phyloP scores from a whole-genome alignment of 306 rosid species.

The Spatholobus suberectus region DNA sequence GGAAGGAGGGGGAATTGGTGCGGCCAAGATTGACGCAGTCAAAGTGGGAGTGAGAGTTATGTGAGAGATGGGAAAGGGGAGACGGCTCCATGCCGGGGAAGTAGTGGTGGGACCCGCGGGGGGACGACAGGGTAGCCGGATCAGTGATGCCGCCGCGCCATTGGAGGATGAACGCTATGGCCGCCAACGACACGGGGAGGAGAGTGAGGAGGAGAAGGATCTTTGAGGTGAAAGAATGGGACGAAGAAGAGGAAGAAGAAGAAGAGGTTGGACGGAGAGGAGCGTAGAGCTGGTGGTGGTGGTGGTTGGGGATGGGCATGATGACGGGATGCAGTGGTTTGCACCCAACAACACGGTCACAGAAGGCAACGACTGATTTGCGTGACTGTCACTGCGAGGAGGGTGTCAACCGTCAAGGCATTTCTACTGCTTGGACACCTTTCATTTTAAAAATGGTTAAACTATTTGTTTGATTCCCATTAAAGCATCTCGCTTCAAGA shows the following conservation, averaged over 20 bases:
- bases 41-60: slow-evolving; percentile 49
- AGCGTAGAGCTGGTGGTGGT: slow-evolving; percentile 69
- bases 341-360: not conserved
- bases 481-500: too few species aligned
- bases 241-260: slow-evolving; percentile 47
- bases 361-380: slow-evolving; percentile 2
- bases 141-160: slow-evolving; percentile 97
- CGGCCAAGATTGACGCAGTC: slow-evolving; percentile 81
- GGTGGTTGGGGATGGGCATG: slow-evolving; percentile 58
- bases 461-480: too few species aligned
- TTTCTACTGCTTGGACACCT: too few species aligned
- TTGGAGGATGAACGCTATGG: slow-evolving; percentile 91
- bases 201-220: slow-evolving; percentile 83
- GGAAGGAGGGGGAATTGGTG: slow-evolving; percentile 70
- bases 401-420: not conserved
- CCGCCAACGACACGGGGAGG: slow-evolving; percentile 87
- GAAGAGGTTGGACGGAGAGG: slow-evolving; percentile 65
- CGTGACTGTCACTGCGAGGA: not conserved
- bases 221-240: slow-evolving; percentile 66
- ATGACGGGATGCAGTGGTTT: slow-evolving; percentile 34
- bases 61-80: slow-evolving; percentile 61
- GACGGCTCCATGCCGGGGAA: slow-evolving; percentile 97
- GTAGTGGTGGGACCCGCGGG: slow-evolving; percentile 69
- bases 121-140: slow-evolving; percentile 76
- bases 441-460: too few species aligned